These are phyloP conservation scores for Populus tomentosa DNA, from an alignment of 441 rosid genomes.

Conservation along the genomic window DNA sequence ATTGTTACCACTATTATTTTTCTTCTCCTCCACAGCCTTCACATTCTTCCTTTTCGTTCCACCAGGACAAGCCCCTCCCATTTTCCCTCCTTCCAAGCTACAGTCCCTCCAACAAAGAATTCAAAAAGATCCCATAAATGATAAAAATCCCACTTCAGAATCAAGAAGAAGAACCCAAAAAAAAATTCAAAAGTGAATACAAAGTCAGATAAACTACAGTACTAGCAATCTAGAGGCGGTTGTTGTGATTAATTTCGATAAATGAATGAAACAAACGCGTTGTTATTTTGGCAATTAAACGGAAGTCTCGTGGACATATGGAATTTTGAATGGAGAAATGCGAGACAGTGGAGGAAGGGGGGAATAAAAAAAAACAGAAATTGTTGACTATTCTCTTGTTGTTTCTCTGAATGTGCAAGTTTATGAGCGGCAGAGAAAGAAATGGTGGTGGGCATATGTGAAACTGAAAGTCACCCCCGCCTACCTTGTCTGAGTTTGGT, in stretches of 20 bases:
- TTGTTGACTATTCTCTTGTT: conserved; percentile 9
- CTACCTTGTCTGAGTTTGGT: conserved; percentile 1
- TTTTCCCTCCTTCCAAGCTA: conserved; percentile 17
- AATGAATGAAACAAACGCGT: not conserved
- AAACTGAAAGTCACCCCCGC: conserved; percentile 4
- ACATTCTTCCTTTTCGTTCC: conserved; percentile 31
- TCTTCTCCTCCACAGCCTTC: conserved; percentile 27
- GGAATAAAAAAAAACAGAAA: not conserved
- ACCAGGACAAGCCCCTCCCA: conserved; percentile 75
- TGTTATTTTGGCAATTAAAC: not conserved
- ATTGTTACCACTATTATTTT: not conserved
- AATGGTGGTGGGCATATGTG: not conserved
- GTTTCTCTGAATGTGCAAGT: not conserved
- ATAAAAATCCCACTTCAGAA: not conserved
- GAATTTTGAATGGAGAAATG: conserved; percentile 2
- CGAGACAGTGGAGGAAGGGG: not conserved
- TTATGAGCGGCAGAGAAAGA: not conserved
- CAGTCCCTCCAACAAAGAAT: not conserved
- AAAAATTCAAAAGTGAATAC: not conserved
- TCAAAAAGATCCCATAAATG: not conserved
- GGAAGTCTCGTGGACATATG: not conserved
- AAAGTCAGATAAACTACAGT: conserved; percentile 8
- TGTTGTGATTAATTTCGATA: not conserved
- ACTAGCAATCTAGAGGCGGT: not conserved
- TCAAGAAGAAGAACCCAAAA: not conserved